Evolutionary conservation across 2,329 filamentous ascomycete species (phyloP), one percentile per base, ranked within the genome.

Genomic region (Macrophomina tecta): DNA sequence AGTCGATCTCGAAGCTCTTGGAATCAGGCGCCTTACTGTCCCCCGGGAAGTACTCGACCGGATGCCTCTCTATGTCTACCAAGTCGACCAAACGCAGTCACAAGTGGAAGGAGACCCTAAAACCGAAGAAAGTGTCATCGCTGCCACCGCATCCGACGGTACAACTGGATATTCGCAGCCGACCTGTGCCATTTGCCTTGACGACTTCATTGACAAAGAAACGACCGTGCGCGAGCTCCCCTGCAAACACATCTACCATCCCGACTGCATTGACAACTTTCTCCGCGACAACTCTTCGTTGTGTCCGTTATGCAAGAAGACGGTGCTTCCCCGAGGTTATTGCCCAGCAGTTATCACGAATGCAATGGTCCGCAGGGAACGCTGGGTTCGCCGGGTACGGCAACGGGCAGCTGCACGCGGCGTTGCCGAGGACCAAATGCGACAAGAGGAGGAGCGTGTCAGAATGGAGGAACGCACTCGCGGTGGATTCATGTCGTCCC

Each of bases 181-280:
- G 0, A 89, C 86, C 2, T 98, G 95, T 75, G 88, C 92, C n/a
- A 97, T 98, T 64, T 99, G 95, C 75, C 84, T 97, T 0, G 91
- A 93, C 65, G 88, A 92, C 68, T 98, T 92, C 73, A 85, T 90
- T 34, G 85, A 88, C 16, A 86, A 87, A 45, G 80, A 84, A 18
- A 90, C 91, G 0, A 86, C 89, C 23, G 93, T 98, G 65, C 90
- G 93, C 65, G 91, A 97, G 78, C 83, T 98, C 2, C 89, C 92
- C 0, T 99, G 95, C 72, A 89, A 91, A 0, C 95, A 99, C 76
- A 94, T 98, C 66, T 99, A 94, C 78, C 94, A 99, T 71, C 90
- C 92, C 0, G 90, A 91, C 70, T 99, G 95, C 74, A 94, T 98
- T 70, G 94, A 98, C 74, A 86, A 89, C 28, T 97, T 95, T 73